Evolutionary conservation across 352 stramenopile species (phyloP).

Genomic region (Globisporangium splendens): DNA sequence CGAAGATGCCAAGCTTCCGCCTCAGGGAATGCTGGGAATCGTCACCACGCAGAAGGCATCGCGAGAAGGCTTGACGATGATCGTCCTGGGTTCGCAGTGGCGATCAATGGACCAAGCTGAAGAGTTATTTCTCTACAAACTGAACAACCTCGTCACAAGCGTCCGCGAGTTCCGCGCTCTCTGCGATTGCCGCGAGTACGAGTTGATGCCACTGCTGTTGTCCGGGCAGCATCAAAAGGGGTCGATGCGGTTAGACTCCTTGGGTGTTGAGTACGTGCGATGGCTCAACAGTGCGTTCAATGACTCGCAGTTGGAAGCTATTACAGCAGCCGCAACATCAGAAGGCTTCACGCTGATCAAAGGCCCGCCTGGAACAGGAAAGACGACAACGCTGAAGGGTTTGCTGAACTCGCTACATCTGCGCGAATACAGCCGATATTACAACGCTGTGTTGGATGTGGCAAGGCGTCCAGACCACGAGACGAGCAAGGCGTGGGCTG

Average conservation of each 20-base stretch:
- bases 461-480: conserved; percentile 73
- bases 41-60: conserved; percentile 58
- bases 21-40: conserved; percentile 61
- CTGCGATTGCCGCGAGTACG: conserved; percentile 77
- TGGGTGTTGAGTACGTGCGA: conserved; percentile 76
- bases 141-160: conserved; percentile 87
- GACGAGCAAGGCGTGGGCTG: conserved; percentile 77
- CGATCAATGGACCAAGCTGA: conserved; percentile 41
- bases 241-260: conserved; percentile 77
- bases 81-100: conserved; percentile 53
- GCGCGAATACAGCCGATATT: conserved; percentile 91
- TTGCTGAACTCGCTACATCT: conserved; percentile 91
- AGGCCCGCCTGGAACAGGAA: conserved; percentile 85
- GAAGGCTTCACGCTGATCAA: conserved; percentile 92
- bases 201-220: conserved; percentile 70
- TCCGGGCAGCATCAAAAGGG: conserved; percentile 64
- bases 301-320: conserved; percentile 88
- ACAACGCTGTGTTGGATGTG: conserved; percentile 86
- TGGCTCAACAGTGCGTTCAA: conserved; percentile 86
- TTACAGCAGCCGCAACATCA: conserved; percentile 81
- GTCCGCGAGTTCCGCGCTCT: conserved; percentile 85
- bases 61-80: conserved; percentile 76
- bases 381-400: conserved; percentile 91
- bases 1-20: background rate
- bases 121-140: conserved; percentile 74